A percentile compares a stretch with the other conserved stretches of the same genome.
Evolutionary conservation across 2,329 filamentous ascomycete genomes (phyloP).

Genomic region (Xylariaceae sp.): DNA sequence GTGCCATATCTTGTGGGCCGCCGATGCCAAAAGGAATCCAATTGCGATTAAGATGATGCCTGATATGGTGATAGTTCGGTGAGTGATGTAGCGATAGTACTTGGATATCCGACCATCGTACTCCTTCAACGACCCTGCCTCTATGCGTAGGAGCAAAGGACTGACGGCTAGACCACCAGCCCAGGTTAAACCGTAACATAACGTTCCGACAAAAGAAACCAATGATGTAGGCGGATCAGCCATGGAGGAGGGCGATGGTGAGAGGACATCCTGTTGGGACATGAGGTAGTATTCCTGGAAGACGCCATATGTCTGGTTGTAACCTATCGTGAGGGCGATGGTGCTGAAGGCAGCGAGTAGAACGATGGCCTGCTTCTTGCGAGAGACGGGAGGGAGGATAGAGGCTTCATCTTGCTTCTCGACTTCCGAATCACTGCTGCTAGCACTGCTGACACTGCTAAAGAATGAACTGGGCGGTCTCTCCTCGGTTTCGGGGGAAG

Average conservation of each 20-base stretch:
- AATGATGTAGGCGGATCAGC: neutral
- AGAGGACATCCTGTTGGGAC: neutral
- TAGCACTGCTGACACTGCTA: no score
- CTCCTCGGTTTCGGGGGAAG: no score
- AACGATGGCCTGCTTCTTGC: neutral
- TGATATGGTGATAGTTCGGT: no score
- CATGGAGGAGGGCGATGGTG: neutral
- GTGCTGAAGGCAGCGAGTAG: neutral
- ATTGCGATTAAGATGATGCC: no score
- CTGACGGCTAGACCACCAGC: neutral
- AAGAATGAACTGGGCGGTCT: no score
- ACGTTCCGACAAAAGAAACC: neutral
- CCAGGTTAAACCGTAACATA: neutral
- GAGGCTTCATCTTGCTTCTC: no score
- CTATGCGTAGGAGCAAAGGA: neutral
- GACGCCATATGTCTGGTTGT: neutral
- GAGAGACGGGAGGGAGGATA: neutral
- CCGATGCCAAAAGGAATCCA: no score
- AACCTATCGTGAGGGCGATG: neutral
- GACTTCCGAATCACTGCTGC: no score
- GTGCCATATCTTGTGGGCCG: no score
- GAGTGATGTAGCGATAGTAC: no score
- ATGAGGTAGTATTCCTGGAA: neutral
- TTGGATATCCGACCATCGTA: no score
- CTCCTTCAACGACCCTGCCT: neutral